Evolutionary conservation across 2,329 filamentous ascomycete genomes (phyloP).

Genomic region (Drechmeria coniospora): DNA sequence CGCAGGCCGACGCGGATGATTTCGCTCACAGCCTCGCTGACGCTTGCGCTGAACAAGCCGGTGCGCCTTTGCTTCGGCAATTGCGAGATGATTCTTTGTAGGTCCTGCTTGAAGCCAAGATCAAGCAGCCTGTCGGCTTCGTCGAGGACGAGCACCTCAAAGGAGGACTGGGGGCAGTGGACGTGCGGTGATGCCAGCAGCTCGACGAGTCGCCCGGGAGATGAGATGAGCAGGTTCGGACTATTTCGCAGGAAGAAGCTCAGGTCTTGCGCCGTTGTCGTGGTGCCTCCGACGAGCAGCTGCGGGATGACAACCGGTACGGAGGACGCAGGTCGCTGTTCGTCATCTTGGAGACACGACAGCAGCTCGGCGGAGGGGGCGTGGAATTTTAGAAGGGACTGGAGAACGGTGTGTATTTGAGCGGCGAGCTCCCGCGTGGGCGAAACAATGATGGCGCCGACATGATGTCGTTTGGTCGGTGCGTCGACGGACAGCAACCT

Average conservation of each 20-base stretch:
- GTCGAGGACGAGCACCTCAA: constrained; percentile 84
- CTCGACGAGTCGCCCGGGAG: constrained; percentile 78
- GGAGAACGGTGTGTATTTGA: constrained; percentile 74
- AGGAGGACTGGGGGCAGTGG: constrained; percentile 73
- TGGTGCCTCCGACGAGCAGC: constrained; percentile 68
- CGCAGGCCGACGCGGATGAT: constrained; percentile 82
- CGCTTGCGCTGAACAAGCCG: constrained; percentile 84
- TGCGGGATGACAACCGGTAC: constrained; percentile 59
- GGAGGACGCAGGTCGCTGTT: constrained; percentile 33
- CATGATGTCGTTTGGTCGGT: constrained; percentile 74
- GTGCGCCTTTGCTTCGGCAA: constrained; percentile 89
- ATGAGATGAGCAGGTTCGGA: constrained; percentile 80
- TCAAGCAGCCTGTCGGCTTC: constrained; percentile 89
- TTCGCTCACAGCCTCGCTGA: constrained; percentile 89
- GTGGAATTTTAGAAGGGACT: constrained; percentile 70
- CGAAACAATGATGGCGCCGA: constrained; percentile 81
- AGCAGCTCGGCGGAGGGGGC: constrained; percentile 56
- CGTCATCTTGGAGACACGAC: constrained; percentile 35
- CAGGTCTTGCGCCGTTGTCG: constrained; percentile 71
- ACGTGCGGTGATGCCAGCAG: constrained; percentile 76
- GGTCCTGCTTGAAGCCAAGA: constrained; percentile 80
- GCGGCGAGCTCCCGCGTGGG: constrained; percentile 80
- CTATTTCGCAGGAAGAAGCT: constrained; percentile 69
- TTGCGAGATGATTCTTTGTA: constrained; percentile 69
- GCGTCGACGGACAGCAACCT: constrained; percentile 67